Base-by-base conservation (phyloP, 345 rosid species). In the Salix dunnii region DNA sequence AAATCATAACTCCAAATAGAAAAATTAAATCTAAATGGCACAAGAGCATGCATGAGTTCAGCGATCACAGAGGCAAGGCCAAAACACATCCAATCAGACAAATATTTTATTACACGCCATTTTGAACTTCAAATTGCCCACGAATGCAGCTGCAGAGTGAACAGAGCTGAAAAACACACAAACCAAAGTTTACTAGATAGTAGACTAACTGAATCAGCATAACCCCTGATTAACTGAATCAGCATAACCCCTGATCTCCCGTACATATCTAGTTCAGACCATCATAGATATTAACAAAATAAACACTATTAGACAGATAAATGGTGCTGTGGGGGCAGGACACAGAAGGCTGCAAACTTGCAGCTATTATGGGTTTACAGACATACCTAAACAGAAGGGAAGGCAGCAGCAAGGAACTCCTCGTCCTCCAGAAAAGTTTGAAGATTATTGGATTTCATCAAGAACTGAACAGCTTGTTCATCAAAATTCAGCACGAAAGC, bases 371-470 rank as follows among this genome's bases (percentile, higher is more conserved):
- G 62, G 62, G 62, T 9, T 58, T 2, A 1, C 16, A 3, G 14
- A 10, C 28, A 4, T n/a, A 58, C 62, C 62, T 58, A 58, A 58
- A 58, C 62, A 58, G 62, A n/a, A 58, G 62, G 62, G 62, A 58
- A 58, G 5, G 28, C 62, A 58, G 14, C 62, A 1, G 25, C 4
- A 3, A 58, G 75, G 35, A 88, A 89, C 75, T 86, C 86, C 77
- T 91, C 87, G 3, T 89, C 94, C 82, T 88, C 90, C 71, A 48
- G 68, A 23, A 77, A 87, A 7, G 89, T 75, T 71, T 81, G 89
- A 79, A 89, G 77, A 74, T 89, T 91, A 72, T 87, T 85, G 31
- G 88, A 85, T 76, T 85, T 85, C 91, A 90, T 82, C 23, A 92
- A 78, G 80, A 83, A 90, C 67, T 75, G 78, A 58, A 90, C 68